A percentile compares a stretch with the other conserved stretches of the same genome.
phyloP scores from a whole-genome alignment of 2,329 filamentous ascomycete genomes.

The Berkeleyomyces rouxiae region DNA sequence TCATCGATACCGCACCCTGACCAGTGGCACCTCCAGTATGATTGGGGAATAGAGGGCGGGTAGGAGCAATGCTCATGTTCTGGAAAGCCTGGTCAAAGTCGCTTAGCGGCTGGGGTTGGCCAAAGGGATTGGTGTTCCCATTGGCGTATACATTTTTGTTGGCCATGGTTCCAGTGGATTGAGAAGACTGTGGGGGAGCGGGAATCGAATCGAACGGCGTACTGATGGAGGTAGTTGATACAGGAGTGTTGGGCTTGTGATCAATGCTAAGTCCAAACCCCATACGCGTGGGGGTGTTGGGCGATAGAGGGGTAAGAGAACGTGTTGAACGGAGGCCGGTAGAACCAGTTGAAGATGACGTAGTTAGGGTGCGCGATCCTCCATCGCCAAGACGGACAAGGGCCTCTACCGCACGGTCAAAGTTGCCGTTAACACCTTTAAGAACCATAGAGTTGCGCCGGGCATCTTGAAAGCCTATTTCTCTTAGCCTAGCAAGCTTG shows the following conservation, averaged over 20 bases:
- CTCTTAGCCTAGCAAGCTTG: slow-evolving; percentile 60
- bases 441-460: slow-evolving; percentile 67
- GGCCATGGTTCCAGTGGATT: slow-evolving; percentile 45
- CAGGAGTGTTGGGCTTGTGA: slow-evolving; percentile 21
- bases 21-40: slow-evolving; percentile 47
- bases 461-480: slow-evolving; percentile 84
- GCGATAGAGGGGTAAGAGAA: slow-evolving; percentile 37
- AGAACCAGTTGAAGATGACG: slow-evolving; percentile 5
- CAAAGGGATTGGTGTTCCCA: slow-evolving; percentile 50
- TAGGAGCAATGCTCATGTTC: slow-evolving; percentile 20
- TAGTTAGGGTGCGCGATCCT: slow-evolving; percentile 24
- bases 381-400: slow-evolving; percentile 70
- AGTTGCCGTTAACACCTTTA: slow-evolving; percentile 65
- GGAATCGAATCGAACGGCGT: slow-evolving; percentile 52
- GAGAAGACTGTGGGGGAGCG: slow-evolving; percentile 43
- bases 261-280: slow-evolving; percentile 21
- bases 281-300: slow-evolving; percentile 19
- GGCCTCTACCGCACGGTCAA: slow-evolving; percentile 75
- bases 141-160: slow-evolving; percentile 38
- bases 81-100: slow-evolving; percentile 48
- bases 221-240: slow-evolving; percentile 31
- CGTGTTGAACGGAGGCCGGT: slow-evolving; percentile 28
- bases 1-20: slow-evolving; percentile 20
- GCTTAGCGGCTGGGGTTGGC: slow-evolving; percentile 29
- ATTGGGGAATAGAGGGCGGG: slow-evolving; percentile 54